Percentiles rank a stretch among this genome's conserved stretches.
phyloP scores from a whole-genome alignment of 73 alveolate species.

The Tetrahymena elliotti region DNA sequence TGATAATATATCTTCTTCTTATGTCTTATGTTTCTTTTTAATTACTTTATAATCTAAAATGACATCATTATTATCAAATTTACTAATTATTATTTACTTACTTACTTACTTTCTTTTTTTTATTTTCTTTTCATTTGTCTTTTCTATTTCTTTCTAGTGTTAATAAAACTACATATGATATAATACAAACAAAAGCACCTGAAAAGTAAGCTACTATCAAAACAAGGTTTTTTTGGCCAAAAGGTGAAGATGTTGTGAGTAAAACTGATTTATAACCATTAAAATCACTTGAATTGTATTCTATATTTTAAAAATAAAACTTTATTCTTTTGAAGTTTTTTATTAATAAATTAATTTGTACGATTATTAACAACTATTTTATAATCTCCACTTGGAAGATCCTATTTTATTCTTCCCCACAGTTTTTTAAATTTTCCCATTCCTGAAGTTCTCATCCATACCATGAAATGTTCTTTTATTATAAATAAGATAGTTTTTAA shows the following conservation, averaged over 20 bases:
- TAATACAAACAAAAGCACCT: slow-evolving; percentile 14
- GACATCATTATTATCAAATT: too few species aligned
- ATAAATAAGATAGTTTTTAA: not conserved
- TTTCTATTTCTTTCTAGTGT: not conserved
- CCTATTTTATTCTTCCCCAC: slow-evolving; percentile 77
- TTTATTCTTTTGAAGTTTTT: not conserved
- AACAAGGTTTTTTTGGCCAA: slow-evolving; percentile 85
- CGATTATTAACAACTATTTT: slow-evolving; percentile 46
- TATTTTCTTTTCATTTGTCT: not conserved
- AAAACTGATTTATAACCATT: slow-evolving; percentile 80
- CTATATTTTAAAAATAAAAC: not conserved
- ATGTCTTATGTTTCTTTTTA: not conserved
- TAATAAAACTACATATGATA: not conserved
- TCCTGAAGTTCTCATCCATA: slow-evolving; percentile 93
- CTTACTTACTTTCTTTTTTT: not conserved
- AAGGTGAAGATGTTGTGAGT: slow-evolving; percentile 77
- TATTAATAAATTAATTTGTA: not conserved
- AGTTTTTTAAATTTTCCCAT: slow-evolving; percentile 79
- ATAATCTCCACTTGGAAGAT: slow-evolving; percentile 59
- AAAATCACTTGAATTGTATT: slow-evolving; percentile 68
- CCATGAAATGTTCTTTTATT: slow-evolving; percentile 74
- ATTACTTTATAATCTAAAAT: too few species aligned
- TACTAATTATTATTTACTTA: not conserved
- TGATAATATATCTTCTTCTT: not conserved
- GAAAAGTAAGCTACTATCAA: slow-evolving; percentile 66